Percentiles rank a stretch among this genome's conserved stretches.
Evolutionary conservation across 106 monocot genomes (phyloP).

Genomic region (Platanthera guangdongensis): DNA sequence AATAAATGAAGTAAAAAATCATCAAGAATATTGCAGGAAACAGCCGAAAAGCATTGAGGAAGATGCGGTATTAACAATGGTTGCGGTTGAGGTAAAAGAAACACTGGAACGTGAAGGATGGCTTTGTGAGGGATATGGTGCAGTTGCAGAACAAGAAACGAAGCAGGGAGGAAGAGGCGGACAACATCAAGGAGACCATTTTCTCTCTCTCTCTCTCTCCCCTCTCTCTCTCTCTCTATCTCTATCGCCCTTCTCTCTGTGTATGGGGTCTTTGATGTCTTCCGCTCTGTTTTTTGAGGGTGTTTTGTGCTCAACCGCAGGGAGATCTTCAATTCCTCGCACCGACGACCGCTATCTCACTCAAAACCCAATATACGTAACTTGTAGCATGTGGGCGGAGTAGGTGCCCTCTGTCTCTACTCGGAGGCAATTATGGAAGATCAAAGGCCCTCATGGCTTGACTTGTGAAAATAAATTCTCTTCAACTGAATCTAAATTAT

Average conservation of each 20-base stretch:
- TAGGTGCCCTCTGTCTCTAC: too few species aligned
- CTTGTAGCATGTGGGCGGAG: too few species aligned
- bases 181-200: slow-evolving; percentile 18
- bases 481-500: too few species aligned
- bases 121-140: background rate
- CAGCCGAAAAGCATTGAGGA: background rate
- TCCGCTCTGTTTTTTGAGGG: background rate
- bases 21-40: background rate
- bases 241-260: background rate
- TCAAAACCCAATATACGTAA: too few species aligned
- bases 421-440: too few species aligned
- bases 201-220: background rate
- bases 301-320: background rate
- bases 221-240: too few species aligned
- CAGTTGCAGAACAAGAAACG: slow-evolving; percentile 2
- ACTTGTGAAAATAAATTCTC: too few species aligned
- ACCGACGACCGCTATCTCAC: too few species aligned
- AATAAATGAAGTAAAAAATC: background rate
- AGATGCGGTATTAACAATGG: slow-evolving; percentile 1
- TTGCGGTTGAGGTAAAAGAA: background rate
- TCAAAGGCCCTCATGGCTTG: too few species aligned
- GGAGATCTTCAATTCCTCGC: too few species aligned
- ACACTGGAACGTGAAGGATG: slow-evolving; percentile 2
- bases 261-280: background rate
- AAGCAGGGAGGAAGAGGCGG: slow-evolving; percentile 8